Evolutionary conservation across 805 yeast species (phyloP), one percentile per base, ranked within the genome.

Genomic region (Candida jianshihensis): DNA sequence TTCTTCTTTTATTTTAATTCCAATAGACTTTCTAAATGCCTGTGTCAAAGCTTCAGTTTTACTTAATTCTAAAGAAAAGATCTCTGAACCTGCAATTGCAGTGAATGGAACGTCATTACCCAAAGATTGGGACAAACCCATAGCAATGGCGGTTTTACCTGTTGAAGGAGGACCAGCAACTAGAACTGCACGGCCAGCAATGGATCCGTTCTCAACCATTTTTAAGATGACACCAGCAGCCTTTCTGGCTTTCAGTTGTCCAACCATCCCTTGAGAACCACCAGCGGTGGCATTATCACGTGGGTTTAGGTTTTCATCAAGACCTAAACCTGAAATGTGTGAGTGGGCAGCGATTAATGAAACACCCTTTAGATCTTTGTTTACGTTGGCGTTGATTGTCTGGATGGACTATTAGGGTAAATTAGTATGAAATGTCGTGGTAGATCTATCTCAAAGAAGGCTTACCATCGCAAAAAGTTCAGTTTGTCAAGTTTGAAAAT

Each of bases 141-240:
- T 83, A 12, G 99, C 98, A 51, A 92, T 75, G 26, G 99, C 99
- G 4, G 99, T 92, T 61, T 92, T 92, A 61, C 99, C 99, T 0
- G 98, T 92, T 12, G 96, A 86, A 20, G 98, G 98, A 10, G 97
- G 97, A 28, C 99, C 99, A 0, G 98, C 97, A 42, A 92, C 71
- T 44, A 92, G 64, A 16, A 89, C 92, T 2, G 97, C 97, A 48
- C 97, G 76, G 19, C 99, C 99, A 17, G 97, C 96, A 61, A 92
- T 90, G 47, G 85, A 78, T 35, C 96, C 96, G 24, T 84, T 88
- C 56, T 86, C 88, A 42, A 92, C 87, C 87, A 92, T 81, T 64
- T 85, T 89, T 49, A 90, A 73, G 36, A 92, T 81, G 29, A 92
- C 81, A 39, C 96, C 99, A 15, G 96, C 96, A 5, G 99, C 97